phyloP scores from a whole-genome alignment of 805 yeast species.

The Starmerella geochares region DNA sequence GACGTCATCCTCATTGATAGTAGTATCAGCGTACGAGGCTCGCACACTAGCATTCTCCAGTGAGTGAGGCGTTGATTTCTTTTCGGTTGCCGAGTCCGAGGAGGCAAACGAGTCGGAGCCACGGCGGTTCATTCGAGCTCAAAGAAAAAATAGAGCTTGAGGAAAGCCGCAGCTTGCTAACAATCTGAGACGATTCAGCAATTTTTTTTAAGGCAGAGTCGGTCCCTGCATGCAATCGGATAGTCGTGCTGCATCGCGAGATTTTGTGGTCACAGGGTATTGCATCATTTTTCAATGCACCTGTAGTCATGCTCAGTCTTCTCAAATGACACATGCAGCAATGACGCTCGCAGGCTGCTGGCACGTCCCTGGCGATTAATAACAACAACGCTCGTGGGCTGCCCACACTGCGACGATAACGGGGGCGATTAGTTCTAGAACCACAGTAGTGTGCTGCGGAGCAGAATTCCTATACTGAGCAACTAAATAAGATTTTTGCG shows the following conservation, averaged over 20 bases:
- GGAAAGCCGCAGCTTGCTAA: neutral
- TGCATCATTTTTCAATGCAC: neutral
- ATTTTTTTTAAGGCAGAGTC: neutral
- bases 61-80: neutral
- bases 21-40: neutral
- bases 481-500: too few relatives aligned
- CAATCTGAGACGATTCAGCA: neutral
- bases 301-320: neutral
- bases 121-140: neutral
- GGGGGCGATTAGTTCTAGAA: too few relatives aligned
- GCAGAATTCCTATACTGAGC: too few relatives aligned
- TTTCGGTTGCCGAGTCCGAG: neutral
- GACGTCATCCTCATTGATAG: neutral
- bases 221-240: neutral
- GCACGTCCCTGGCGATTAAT: too few relatives aligned
- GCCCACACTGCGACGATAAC: too few relatives aligned
- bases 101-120: neutral
- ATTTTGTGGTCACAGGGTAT: slow-evolving; percentile 6
- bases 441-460: too few relatives aligned
- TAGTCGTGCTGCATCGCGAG: neutral
- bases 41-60: neutral
- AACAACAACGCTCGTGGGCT: too few relatives aligned
- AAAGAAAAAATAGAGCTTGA: too few relatives aligned
- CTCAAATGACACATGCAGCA: too few relatives aligned
- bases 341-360: too few relatives aligned